Conservation (phyloP, 2,329 filamentous ascomycete species). For the Colletotrichum sp. region DNA sequence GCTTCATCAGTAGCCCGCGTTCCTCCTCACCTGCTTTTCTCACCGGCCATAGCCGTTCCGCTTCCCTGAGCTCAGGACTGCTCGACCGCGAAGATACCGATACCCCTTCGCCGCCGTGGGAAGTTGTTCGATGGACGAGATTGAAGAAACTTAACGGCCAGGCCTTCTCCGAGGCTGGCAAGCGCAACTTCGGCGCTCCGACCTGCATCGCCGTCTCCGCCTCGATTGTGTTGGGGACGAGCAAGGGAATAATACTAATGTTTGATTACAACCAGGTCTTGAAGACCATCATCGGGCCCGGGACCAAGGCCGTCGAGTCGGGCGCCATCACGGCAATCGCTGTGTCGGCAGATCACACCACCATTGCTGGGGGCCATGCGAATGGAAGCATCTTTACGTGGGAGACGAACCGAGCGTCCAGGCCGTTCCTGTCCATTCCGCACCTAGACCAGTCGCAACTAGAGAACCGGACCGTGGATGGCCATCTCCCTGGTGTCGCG, state of each 20-base stretch:
- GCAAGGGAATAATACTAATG: conserved; percentile 91
- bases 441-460: conserved; percentile 72
- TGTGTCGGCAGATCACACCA: conserved; percentile 92
- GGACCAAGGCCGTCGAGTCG: conserved; percentile 92
- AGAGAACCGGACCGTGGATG: conserved; percentile 74
- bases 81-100: conserved; percentile 70
- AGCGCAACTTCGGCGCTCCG: conserved; percentile 88
- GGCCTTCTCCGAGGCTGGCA: conserved; percentile 90
- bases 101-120: conserved; percentile 84
- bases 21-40: conserved; percentile 80
- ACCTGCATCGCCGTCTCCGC: conserved; percentile 91
- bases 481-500: conserved; percentile 78
- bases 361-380: conserved; percentile 87
- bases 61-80: conserved; percentile 77
- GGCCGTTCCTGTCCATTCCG: conserved; percentile 87
- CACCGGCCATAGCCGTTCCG: conserved; percentile 78
- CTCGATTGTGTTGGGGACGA: conserved; percentile 87
- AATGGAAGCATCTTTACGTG: conserved; percentile 95
- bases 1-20: conserved; percentile 63
- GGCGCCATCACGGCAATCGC: conserved; percentile 87
- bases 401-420: conserved; percentile 83
- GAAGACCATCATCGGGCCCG: conserved; percentile 91
- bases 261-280: conserved; percentile 98
- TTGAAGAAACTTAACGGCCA: conserved; percentile 88
- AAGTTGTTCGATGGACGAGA: conserved; percentile 95